These are phyloP conservation scores for Neospermospora avenae DNA, from an alignment of 2,329 filamentous ascomycete genomes.

Conservation along the genomic window DNA sequence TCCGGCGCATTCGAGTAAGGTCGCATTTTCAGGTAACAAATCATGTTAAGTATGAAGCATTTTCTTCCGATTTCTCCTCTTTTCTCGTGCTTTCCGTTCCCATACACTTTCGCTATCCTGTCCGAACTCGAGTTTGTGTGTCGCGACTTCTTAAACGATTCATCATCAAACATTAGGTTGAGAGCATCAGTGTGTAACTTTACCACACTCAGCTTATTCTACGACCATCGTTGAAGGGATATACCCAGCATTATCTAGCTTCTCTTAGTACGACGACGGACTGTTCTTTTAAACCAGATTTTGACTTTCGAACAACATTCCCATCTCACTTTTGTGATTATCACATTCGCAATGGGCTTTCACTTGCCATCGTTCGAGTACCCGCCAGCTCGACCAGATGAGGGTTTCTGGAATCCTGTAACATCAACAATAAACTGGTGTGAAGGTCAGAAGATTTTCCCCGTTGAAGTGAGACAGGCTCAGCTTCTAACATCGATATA, in stretches of 20 bases:
- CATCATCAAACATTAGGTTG: slow-evolving; percentile 3
- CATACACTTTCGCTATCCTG: not conserved
- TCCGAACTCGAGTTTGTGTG: not conserved
- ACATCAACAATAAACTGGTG: slow-evolving; percentile 61
- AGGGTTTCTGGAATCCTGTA: slow-evolving; percentile 36
- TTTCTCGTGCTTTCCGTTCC: not conserved
- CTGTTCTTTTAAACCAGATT: not conserved
- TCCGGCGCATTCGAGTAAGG: slow-evolving; percentile 4
- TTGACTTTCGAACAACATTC: not conserved
- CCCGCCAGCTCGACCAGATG: slow-evolving; percentile 34
- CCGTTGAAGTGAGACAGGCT: not conserved
- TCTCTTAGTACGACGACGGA: not conserved
- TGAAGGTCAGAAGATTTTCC: slow-evolving; percentile 47
- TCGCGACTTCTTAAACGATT: not conserved
- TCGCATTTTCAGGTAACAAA: not conserved
- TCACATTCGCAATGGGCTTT: slow-evolving; percentile 24
- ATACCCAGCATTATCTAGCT: slow-evolving; percentile 4
- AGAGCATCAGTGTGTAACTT: not conserved
- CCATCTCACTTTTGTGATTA: not conserved
- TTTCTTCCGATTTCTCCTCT: not conserved
- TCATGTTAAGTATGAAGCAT: slow-evolving; percentile 11
- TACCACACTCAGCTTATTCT: not conserved
- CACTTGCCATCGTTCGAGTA: slow-evolving; percentile 28
- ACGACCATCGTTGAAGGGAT: not conserved
- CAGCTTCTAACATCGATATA: slow-evolving; percentile 13